A percentile compares a stretch with the other conserved stretches of the same genome.
These are phyloP conservation scores for Lactarius deliciosus DNA, from an alignment of 768 basidiomycete species.

Conservation along the genomic window DNA sequence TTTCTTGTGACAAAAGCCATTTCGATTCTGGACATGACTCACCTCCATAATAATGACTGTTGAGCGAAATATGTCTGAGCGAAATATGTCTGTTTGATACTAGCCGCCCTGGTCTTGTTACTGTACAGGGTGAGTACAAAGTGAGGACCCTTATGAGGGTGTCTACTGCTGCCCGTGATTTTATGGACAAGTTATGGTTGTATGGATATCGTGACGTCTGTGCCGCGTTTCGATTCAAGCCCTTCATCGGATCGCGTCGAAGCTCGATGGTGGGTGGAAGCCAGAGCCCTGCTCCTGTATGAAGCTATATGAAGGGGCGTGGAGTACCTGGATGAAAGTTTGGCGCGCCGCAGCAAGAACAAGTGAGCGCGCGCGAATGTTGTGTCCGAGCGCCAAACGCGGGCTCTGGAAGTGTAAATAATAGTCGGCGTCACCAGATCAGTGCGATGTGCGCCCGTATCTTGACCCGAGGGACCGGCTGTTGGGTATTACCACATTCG, in stretches of 20 bases:
- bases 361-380: constrained; percentile 12
- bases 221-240: constrained; percentile 28
- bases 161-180: constrained; percentile 32
- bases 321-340: not conserved
- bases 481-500: not conserved
- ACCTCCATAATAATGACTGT: constrained; percentile 22
- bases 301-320: constrained; percentile 3
- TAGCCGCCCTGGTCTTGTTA: constrained; percentile 2
- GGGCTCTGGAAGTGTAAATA: not conserved
- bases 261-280: constrained; percentile 18
- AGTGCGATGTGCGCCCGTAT: not conserved
- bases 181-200: constrained; percentile 15
- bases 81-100: not conserved
- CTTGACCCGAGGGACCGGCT: not conserved
- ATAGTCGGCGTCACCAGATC: not conserved
- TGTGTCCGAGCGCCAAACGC: not conserved
- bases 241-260: constrained; percentile 25
- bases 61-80: not conserved
- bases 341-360: constrained; percentile 16
- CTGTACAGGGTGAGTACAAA: constrained; percentile 5
- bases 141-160: constrained; percentile 18
- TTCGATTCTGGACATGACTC: not conserved
- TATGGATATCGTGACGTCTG: constrained; percentile 20
- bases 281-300: constrained; percentile 16
- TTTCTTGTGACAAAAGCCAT: not conserved